Percentiles rank a stretch among this genome's conserved stretches.
Evolutionary conservation across 2,329 filamentous ascomycete species (phyloP).

Genomic region (Chaetomiaceae sp.): DNA sequence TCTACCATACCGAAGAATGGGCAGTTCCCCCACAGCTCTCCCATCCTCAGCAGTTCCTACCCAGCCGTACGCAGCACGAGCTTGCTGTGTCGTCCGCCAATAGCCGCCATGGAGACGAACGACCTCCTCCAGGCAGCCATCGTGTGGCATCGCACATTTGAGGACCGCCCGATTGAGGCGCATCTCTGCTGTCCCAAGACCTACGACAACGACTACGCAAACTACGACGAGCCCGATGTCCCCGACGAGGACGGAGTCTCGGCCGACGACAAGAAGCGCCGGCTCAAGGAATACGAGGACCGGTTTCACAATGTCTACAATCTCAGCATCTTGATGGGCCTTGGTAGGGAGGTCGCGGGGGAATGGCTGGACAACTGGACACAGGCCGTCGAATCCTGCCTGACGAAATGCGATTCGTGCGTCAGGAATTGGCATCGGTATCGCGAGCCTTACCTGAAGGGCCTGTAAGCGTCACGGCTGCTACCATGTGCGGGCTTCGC

Average conservation of each 20-base stretch:
- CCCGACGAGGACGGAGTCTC: conserved; percentile 44
- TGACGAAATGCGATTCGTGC: conserved; percentile 64
- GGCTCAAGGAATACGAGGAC: conserved; percentile 50
- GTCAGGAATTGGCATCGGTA: conserved; percentile 70
- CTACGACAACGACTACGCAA: conserved; percentile 56
- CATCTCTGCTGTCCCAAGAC: conserved; percentile 67
- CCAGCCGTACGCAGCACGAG: not conserved
- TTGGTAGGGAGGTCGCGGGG: conserved; percentile 56
- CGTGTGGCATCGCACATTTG: conserved; percentile 22
- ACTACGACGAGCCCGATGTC: conserved; percentile 54
- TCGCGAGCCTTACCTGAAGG: conserved; percentile 57
- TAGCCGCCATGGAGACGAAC: conserved; percentile 19
- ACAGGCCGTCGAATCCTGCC: conserved; percentile 49
- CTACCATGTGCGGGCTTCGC: too few species aligned
- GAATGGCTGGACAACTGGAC: conserved; percentile 56
- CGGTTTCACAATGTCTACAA: conserved; percentile 61
- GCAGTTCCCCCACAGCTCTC: not conserved
- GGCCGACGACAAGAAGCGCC: conserved; percentile 44
- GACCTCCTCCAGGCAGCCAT: conserved; percentile 20
- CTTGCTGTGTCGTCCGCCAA: not conserved
- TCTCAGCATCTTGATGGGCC: conserved; percentile 64
- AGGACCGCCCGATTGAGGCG: conserved; percentile 35
- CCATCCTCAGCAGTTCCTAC: not conserved
- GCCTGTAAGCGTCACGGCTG: conserved; percentile 48
- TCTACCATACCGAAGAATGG: not conserved